phyloP scores from a whole-genome alignment of 371 early-diverging fungal genomes.

The Mucor sp. region DNA sequence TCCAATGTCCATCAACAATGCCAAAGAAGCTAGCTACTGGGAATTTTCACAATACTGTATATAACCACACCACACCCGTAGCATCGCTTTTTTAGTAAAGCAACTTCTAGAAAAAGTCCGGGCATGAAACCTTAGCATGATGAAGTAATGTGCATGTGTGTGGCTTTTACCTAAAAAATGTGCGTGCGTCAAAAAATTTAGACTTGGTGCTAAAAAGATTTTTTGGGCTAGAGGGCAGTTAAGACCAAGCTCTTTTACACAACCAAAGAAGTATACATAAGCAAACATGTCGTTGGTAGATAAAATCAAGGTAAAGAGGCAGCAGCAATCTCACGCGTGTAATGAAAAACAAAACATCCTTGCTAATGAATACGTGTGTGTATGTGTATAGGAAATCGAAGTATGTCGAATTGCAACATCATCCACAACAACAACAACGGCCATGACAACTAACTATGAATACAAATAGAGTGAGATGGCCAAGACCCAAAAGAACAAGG shows the following conservation, averaged over 20 bases:
- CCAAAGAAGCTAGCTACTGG: too few species aligned
- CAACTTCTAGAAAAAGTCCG: background rate
- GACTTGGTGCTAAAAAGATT: slow-evolving; percentile 5
- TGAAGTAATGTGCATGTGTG: background rate
- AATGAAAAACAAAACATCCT: background rate
- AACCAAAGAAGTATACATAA: background rate
- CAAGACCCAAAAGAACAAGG: slow-evolving; percentile 81
- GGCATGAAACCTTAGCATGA: background rate
- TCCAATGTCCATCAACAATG: too few species aligned
- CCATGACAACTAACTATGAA: background rate
- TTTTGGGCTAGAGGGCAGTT: background rate
- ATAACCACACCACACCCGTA: too few species aligned
- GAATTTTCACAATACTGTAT: too few species aligned
- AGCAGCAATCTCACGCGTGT: background rate
- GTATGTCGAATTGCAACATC: slow-evolving; percentile 17
- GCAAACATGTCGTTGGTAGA: slow-evolving; percentile 26
- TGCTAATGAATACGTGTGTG: background rate
- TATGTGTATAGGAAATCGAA: slow-evolving; percentile 62
- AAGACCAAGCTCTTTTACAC: background rate
- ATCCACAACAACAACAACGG: background rate
- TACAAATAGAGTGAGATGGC: slow-evolving; percentile 63
- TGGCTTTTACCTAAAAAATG: background rate
- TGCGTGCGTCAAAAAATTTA: background rate
- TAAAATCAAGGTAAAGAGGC: slow-evolving; percentile 37
- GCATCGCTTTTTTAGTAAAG: background rate